A percentile compares a stretch with the other conserved stretches of the same genome.
Evolutionary conservation across 495 filamentous ascomycete genomes (phyloP).

Genomic region (Annulohypoxylon nitens): DNA sequence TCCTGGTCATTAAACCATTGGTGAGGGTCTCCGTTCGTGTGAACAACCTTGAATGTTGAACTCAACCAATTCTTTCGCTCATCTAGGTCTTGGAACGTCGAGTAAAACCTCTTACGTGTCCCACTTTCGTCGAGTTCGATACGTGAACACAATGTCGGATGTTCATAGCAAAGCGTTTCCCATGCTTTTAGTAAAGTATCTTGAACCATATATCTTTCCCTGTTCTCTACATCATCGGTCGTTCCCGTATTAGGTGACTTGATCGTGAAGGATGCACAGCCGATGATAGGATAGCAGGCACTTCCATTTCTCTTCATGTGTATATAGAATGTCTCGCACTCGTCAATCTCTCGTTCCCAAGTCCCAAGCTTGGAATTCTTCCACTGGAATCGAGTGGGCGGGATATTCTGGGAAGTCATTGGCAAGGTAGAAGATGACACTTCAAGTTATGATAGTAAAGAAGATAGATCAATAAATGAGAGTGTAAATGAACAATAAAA

Average conservation of each 20-base stretch:
- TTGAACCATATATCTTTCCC: conserved; percentile 30
- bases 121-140: conserved; percentile 50
- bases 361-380: conserved; percentile 34
- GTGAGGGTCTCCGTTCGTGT: conserved; percentile 46
- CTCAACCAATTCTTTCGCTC: conserved; percentile 53
- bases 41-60: conserved; percentile 53
- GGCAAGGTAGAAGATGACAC: not conserved
- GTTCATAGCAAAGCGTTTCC: conserved; percentile 56
- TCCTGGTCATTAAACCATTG: conserved; percentile 61
- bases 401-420: conserved; percentile 9
- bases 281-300: conserved; percentile 53
- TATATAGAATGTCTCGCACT: conserved; percentile 60
- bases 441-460: not conserved
- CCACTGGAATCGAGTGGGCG: conserved; percentile 41
- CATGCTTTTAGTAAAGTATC: conserved; percentile 57
- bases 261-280: conserved; percentile 59
- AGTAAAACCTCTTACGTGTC: conserved; percentile 58
- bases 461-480: not conserved
- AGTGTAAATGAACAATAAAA: not conserved
- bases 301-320: conserved; percentile 46
- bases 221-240: conserved; percentile 16
- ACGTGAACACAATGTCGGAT: conserved; percentile 59
- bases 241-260: conserved; percentile 47
- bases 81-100: conserved; percentile 33
- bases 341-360: conserved; percentile 62